Evolutionary conservation across 805 yeast species (phyloP).

Genomic region (Myxozyma lipomycoides): DNA sequence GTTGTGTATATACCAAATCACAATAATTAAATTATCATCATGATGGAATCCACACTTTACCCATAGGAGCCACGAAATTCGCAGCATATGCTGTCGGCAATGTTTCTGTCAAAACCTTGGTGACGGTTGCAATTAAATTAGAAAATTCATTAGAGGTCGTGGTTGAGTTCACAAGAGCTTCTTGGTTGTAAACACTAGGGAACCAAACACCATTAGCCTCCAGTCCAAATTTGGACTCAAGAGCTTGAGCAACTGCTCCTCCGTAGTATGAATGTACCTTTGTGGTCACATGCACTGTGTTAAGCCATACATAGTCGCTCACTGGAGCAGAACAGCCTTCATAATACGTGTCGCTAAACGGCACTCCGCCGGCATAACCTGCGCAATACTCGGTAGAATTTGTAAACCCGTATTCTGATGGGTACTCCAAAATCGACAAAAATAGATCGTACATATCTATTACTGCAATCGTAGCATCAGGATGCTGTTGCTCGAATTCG

Average conservation of each 20-base stretch:
- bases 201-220: background rate
- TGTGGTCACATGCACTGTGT: constrained; percentile 19
- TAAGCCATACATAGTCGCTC: constrained; percentile 11
- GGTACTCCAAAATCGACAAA: constrained; percentile 2
- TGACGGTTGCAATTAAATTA: background rate
- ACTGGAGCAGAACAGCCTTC: constrained; percentile 8
- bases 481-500: background rate
- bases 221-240: background rate
- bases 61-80: background rate
- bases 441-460: constrained; percentile 8
- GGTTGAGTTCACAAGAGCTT: background rate
- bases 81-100: background rate
- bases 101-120: background rate
- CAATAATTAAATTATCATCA: background rate
- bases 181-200: background rate
- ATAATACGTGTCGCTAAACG: constrained; percentile 11
- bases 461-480: constrained; percentile 1
- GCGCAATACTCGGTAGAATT: constrained; percentile 5
- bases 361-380: constrained; percentile 10
- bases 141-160: no score
- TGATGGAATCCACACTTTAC: background rate
- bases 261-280: constrained; percentile 12
- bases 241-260: constrained; percentile 2
- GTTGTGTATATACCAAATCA: background rate
- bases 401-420: constrained; percentile 4